Base-by-base conservation (phyloP, 2,329 filamentous ascomycete genomes). In the Hypoxylon sp. region DNA sequence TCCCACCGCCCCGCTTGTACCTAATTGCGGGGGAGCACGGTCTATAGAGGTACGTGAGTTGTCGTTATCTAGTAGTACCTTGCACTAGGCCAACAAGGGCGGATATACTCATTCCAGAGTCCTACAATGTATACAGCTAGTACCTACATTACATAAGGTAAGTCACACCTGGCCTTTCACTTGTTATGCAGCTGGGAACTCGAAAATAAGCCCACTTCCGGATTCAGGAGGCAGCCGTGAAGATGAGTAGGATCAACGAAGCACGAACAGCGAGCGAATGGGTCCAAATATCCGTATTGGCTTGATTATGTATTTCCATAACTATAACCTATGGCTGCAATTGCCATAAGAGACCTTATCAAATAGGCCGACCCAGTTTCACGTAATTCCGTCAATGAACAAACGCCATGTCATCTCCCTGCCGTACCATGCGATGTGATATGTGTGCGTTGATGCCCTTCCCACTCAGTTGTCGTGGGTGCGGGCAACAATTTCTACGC, bases 361-460 rank as follows among this genome's bases (percentile, higher is more conserved):
- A 60, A 61, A 56, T 55, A 62, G 65, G 73, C 25, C 67, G 49
- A 54, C 62, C 66, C 63, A 63, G 65, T 72, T 61, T 73, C 71
- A 61, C 59, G 64, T 68, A 73, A 61, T 66, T 54, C 65, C 69
- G 61, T 72, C 64, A 72, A 74, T 74, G 68, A 73, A 73, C 58
- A 73, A 76, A 77, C 75, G 74, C 75, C 75, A 64, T 67, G 54
- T 76, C 73, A 70, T 75, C 69, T 71, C 66, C 69, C 69, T 71
- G 61, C 66, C 70, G 70, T 74, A 68, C 69, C 70, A 68, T 64
- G 50, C 60, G 59, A 42, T 64, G 31, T 62, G 55, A 74, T 75
- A 64, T 71, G 68, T 27, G 62, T 71, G 50, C 42, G 40, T 64
- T 59, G 64, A 62, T 64, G 56, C 46, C 31, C 35, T 57, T 44